These are phyloP conservation scores for Fusarium lateritium DNA, from an alignment of 2,329 filamentous ascomycete genomes.

Conservation along the genomic window DNA sequence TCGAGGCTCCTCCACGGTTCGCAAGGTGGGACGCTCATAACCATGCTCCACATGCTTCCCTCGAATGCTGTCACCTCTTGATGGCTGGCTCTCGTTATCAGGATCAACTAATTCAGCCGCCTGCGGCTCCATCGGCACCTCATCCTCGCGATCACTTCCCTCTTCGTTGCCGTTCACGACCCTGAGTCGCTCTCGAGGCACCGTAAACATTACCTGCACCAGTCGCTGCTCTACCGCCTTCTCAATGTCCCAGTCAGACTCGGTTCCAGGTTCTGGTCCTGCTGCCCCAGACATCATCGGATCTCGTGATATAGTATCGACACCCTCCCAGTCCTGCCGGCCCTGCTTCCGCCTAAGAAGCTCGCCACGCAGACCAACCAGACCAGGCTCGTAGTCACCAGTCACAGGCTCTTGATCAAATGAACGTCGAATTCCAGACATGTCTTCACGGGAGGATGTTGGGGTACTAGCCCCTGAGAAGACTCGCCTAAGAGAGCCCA, in stretches of 20 bases:
- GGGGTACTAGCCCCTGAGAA: conserved; percentile 63
- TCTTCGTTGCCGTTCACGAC: conserved; percentile 87
- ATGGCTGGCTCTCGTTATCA: conserved; percentile 47
- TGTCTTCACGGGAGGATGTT: conserved; percentile 49
- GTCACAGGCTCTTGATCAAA: conserved; percentile 54
- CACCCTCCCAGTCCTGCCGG: conserved; percentile 66
- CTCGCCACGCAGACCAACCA: conserved; percentile 63
- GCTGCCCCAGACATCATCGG: conserved; percentile 51
- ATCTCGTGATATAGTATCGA: conserved; percentile 26
- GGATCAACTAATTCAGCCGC: conserved; percentile 61
- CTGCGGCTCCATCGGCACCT: conserved; percentile 49
- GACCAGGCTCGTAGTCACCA: conserved; percentile 61
- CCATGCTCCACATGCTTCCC: conserved; percentile 20
- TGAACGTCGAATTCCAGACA: conserved; percentile 50
- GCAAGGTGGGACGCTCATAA: conserved; percentile 2
- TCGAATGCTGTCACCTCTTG: conserved; percentile 24
- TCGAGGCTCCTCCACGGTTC: conserved; percentile 12
- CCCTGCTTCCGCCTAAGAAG: conserved; percentile 70
- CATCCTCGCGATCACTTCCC: conserved; percentile 51
- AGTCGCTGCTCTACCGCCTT: conserved; percentile 77
- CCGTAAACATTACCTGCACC: conserved; percentile 92
- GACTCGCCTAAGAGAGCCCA: conserved; percentile 77
- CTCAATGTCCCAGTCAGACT: conserved; percentile 85
- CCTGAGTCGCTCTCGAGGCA: conserved; percentile 85
- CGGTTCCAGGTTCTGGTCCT: conserved; percentile 55